Percentiles rank a stretch among this genome's conserved stretches.
These are phyloP conservation scores for Melastoma candidum DNA, from an alignment of 441 rosid genomes.

Conservation along the genomic window DNA sequence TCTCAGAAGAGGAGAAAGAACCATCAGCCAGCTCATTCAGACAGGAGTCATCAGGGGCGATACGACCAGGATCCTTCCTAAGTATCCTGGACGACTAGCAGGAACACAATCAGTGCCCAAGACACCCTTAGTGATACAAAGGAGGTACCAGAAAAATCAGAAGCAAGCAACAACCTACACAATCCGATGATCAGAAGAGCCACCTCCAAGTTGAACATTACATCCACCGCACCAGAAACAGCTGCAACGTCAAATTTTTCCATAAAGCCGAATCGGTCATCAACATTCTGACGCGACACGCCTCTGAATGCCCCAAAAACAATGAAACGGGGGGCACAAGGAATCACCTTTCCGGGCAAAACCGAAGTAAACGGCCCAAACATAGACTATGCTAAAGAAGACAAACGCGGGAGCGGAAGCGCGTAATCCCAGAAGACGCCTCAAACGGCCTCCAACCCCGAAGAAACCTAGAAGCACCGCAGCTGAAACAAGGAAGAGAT, in stretches of 20 bases:
- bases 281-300: neutral
- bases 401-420: conserved; percentile 53
- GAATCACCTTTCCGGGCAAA: conserved; percentile 35
- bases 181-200: too few relatives aligned
- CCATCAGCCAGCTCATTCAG: too few relatives aligned
- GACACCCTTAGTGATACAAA: neutral
- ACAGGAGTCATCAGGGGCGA: too few relatives aligned
- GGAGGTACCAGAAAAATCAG: neutral
- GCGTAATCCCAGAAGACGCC: conserved; percentile 32
- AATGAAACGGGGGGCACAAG: neutral
- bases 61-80: too few relatives aligned
- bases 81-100: too few relatives aligned
- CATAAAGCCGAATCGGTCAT: neutral
- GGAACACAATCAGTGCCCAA: neutral
- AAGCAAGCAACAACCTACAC: neutral
- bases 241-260: too few relatives aligned
- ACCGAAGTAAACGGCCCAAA: conserved; percentile 35
- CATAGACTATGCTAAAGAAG: conserved; percentile 29
- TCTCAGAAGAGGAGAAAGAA: too few relatives aligned
- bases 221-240: too few relatives aligned
- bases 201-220: too few relatives aligned
- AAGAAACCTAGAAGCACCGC: too few relatives aligned
- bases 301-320: neutral
- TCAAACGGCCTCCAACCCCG: conserved; percentile 12
- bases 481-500: too few relatives aligned